These are phyloP conservation scores for Cucurbita pepo DNA, from an alignment of 306 rosid genomes.

Conservation along the genomic window DNA sequence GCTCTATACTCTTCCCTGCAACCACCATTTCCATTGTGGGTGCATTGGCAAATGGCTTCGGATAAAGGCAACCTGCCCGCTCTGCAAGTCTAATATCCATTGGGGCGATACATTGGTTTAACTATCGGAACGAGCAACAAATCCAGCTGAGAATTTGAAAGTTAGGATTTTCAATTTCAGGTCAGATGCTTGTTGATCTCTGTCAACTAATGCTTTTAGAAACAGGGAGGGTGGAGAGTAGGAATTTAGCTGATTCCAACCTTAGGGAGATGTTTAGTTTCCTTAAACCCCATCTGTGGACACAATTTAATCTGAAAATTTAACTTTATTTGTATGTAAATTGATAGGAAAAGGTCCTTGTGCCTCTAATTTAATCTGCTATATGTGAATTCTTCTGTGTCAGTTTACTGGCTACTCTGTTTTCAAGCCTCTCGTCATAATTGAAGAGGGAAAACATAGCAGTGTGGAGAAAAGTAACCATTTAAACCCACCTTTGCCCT, in stretches of 20 bases:
- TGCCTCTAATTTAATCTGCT: constrained; percentile 1
- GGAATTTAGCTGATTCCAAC: not conserved
- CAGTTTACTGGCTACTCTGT: not conserved
- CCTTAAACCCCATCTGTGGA: constrained; percentile 1
- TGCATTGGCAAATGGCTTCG: constrained; percentile 80
- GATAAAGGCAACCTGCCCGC: constrained; percentile 72
- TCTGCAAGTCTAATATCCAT: constrained; percentile 58
- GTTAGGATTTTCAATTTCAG: not conserved
- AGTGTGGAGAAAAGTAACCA: not conserved
- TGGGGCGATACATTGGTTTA: constrained; percentile 61
- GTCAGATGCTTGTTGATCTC: not conserved
- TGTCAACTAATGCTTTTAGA: constrained; percentile 4
- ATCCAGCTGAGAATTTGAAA: not conserved
- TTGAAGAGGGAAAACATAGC: not conserved
- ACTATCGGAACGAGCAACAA: constrained; percentile 2
- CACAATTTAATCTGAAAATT: not conserved
- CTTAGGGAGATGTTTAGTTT: not conserved
- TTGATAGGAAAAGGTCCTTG: not conserved
- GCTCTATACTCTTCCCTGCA: constrained; percentile 59
- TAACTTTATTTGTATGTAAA: not conserved
- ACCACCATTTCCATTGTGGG: constrained; percentile 73
- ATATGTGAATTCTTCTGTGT: not conserved
- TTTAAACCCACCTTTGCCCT: too few relatives aligned
- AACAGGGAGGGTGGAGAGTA: not conserved
- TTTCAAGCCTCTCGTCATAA: not conserved